Conservation (phyloP, 192 early-diverging fungal genomes). For the Coemansia interrupta region DNA sequence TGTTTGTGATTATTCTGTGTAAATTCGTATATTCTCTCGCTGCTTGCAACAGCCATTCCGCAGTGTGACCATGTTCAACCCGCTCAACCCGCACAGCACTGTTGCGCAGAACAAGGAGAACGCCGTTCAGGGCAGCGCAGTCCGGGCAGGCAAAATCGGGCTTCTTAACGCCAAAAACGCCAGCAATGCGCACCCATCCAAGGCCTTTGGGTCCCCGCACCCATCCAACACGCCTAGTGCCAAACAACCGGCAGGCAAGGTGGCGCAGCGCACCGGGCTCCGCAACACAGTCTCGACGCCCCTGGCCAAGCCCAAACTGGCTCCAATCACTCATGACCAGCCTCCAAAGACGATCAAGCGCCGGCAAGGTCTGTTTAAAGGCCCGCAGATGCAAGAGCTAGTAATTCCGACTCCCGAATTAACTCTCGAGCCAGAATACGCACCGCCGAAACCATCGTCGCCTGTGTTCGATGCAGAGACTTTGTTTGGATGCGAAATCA, state of each 20-base stretch:
- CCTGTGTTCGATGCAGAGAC: constrained; percentile 15
- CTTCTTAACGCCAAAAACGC: constrained; percentile 19
- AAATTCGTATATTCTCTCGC: no score
- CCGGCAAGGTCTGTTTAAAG: constrained; percentile 27
- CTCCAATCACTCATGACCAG: constrained; percentile 3
- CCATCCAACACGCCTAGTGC: constrained; percentile 20
- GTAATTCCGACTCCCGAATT: neutral
- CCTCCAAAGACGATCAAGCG: constrained; percentile 24
- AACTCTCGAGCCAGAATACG: constrained; percentile 41
- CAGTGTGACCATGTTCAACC: constrained; percentile 25
- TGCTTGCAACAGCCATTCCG: neutral
- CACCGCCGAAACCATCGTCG: constrained; percentile 10
- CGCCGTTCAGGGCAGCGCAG: constrained; percentile 19
- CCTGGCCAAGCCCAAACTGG: neutral
- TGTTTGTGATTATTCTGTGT: no score
- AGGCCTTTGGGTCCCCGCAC: constrained; percentile 20
- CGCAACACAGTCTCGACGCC: constrained; percentile 3
- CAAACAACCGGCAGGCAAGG: constrained; percentile 17
- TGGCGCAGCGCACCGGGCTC: constrained; percentile 14
- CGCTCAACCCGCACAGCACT: constrained; percentile 15
- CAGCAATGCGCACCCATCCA: constrained; percentile 1
- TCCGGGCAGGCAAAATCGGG: constrained; percentile 24
- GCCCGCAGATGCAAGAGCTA: neutral
- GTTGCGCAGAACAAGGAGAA: constrained; percentile 41
- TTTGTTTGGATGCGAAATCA: constrained; percentile 40